A percentile compares a stretch with the other conserved stretches of the same genome.
Conservation (phyloP, 192 early-diverging fungal species). For the Podila verticillata region DNA sequence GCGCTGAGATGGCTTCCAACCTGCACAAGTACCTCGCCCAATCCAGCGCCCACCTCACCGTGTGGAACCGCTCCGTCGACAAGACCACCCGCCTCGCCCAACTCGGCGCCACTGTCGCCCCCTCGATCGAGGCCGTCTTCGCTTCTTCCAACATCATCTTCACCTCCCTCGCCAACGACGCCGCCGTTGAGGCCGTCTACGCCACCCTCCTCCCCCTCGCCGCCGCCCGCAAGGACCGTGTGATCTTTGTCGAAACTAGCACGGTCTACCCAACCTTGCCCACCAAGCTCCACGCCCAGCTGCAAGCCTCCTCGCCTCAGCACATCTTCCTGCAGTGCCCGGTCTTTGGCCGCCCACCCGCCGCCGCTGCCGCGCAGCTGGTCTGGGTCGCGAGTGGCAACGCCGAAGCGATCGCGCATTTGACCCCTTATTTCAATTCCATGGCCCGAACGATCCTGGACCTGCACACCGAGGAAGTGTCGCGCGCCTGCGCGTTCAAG, state of each 20-base stretch:
- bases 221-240: conserved; percentile 10
- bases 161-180: conserved; percentile 68
- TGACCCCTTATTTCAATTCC: conserved; percentile 53
- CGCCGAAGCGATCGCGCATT: conserved; percentile 48
- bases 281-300: conserved; percentile 26
- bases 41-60: conserved; percentile 48
- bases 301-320: conserved; percentile 17
- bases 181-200: conserved; percentile 59
- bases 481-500: conserved; percentile 63
- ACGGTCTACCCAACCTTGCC: conserved; percentile 64
- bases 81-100: conserved; percentile 53
- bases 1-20: conserved; percentile 69
- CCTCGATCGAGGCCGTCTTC: conserved; percentile 52
- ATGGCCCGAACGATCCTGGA: conserved; percentile 63
- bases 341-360: conserved; percentile 63
- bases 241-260: conserved; percentile 67
- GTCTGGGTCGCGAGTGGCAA: conserved; percentile 63
- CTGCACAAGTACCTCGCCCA: conserved; percentile 58
- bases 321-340: conserved; percentile 59
- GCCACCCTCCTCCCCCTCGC: conserved; percentile 47
- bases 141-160: conserved; percentile 65
- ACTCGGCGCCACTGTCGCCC: conserved; percentile 52
- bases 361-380: conserved; percentile 60
- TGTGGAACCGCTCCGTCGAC: conserved; percentile 70
- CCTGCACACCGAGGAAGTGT: conserved; percentile 55